Conservation (phyloP, 2,329 filamentous ascomycete genomes). For the Colletotrichum sp. region DNA sequence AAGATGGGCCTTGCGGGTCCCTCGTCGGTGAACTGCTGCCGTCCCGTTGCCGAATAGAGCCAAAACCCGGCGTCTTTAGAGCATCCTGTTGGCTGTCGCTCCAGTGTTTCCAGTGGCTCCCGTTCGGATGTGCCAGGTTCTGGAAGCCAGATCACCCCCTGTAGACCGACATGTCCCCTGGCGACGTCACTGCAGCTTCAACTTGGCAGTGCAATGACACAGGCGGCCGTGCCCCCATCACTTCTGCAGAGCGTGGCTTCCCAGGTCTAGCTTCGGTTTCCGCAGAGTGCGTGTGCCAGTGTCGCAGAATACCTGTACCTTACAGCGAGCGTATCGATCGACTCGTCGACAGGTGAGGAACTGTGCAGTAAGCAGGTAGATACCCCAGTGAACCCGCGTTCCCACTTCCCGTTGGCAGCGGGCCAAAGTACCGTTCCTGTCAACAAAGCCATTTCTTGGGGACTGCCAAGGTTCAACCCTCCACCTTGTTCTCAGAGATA, state of each 20-base stretch:
- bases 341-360: not conserved
- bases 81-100: slow-evolving; percentile 1
- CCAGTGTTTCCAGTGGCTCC: slow-evolving; percentile 13
- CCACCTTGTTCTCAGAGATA: not conserved
- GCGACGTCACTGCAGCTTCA: slow-evolving; percentile 11
- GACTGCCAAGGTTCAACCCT: not conserved
- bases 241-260: not conserved
- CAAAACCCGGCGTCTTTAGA: not conserved
- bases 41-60: not conserved
- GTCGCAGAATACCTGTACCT: not conserved
- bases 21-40: not conserved
- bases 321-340: not conserved
- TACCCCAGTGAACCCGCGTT: not conserved
- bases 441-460: not conserved
- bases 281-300: not conserved
- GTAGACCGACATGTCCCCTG: not conserved
- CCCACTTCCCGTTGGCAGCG: not conserved
- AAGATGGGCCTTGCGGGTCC: not conserved
- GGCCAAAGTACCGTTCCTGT: not conserved
- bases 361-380: not conserved
- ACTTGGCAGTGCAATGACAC: slow-evolving; percentile 8
- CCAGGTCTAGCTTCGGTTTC: not conserved
- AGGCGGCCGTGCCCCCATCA: slow-evolving; percentile 11
- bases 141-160: not conserved
- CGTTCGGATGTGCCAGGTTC: not conserved